Base-by-base conservation (phyloP, 2,329 filamentous ascomycete genomes). In the Raffaelea albimanens region DNA sequence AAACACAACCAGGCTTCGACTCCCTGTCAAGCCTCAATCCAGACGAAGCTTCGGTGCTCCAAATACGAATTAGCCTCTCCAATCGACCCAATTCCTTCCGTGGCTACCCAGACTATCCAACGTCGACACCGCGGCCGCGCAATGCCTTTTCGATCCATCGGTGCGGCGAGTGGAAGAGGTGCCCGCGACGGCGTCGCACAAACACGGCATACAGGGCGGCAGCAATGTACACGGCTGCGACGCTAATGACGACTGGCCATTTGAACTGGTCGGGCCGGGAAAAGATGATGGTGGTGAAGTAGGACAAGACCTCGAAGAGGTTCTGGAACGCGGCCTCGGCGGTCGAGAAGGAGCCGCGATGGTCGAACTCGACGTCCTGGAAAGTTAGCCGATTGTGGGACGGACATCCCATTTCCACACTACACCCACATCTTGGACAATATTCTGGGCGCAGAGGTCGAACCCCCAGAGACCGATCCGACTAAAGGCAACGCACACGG, bases 241-340 rank as follows among this genome's bases (percentile, higher is more conserved):
- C 69, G 47, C 77, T 83, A 42, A 86, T 70, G 7, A 75, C 59
- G 0, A 78, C 73, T 0, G 84, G 83, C 58, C 75, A 81, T 47
- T 68, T 67, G 59, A 89, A 89, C 55, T 85, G 72, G 3, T 74
- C 69, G 0, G 84, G 83, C 0, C 66, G 64, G 1, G 75, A 69
- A 51, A 82, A 87, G 4, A 82, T 58, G 50, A 87, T 79, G 0
- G 85, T 89, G 1, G 73, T 72, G 0, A 70, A 70, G 57, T 79
- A 88, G 0, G 83, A 81, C 1, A 80, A 61, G 43, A 88, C 69
- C 60, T 89, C 84, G 51, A 87, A 87, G 1, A 76, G 54, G 51
- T 81, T 88, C 59, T 89, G 85, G 36, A 81, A 70, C 0, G 79
- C 73, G 9, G 80, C 74, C 60, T 90, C 85, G 8, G 79, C 73